These are phyloP conservation scores for Tarenaya hassleriana DNA, from an alignment of 345 rosid genomes.

Conservation along the genomic window DNA sequence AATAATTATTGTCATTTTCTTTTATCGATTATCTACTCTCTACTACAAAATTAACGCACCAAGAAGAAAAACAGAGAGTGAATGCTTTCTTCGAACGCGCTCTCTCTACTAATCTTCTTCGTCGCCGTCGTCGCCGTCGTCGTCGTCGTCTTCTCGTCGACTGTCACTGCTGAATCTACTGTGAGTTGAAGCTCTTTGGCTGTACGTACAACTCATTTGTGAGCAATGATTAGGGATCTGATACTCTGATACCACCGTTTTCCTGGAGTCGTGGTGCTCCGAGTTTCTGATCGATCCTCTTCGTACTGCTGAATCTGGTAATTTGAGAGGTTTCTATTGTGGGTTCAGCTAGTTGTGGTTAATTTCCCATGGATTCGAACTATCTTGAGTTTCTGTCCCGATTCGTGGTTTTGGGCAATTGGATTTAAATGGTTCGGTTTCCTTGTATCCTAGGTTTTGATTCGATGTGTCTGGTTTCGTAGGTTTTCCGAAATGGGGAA, in stretches of 20 bases:
- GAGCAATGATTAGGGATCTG: slow-evolving; percentile 37
- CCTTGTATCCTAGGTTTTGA: slow-evolving; percentile 6
- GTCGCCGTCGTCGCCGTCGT: slow-evolving; percentile 21
- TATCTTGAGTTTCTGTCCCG: background rate
- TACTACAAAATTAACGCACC: slow-evolving; percentile 29
- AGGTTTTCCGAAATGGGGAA: slow-evolving; percentile 8
- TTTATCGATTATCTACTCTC: slow-evolving; percentile 19
- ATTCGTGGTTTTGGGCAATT: slow-evolving; percentile 18
- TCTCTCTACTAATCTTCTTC: slow-evolving; percentile 20
- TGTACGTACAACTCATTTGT: slow-evolving; percentile 22
- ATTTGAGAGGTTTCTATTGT: slow-evolving; percentile 18
- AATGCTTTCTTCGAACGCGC: slow-evolving; percentile 38
- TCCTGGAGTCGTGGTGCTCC: slow-evolving; percentile 25
- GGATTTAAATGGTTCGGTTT: slow-evolving; percentile 6
- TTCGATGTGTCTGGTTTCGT: slow-evolving; percentile 17
- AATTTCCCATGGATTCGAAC: slow-evolving; percentile 5
- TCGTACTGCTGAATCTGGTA: slow-evolving; percentile 26
- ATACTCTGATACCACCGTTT: slow-evolving; percentile 18
- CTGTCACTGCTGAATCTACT: slow-evolving; percentile 30
- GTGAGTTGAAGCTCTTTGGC: slow-evolving; percentile 22
- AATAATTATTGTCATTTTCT: slow-evolving; percentile 16
- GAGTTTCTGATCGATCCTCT: slow-evolving; percentile 21
- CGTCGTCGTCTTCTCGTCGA: slow-evolving; percentile 37
- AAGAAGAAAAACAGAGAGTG: slow-evolving; percentile 32
- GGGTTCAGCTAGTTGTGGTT: slow-evolving; percentile 13